Evolutionary conservation across 202 grass and related monocot genomes (phyloP), one percentile per base, ranked within the genome.

Genomic region (Tripidium arundinaceum): DNA sequence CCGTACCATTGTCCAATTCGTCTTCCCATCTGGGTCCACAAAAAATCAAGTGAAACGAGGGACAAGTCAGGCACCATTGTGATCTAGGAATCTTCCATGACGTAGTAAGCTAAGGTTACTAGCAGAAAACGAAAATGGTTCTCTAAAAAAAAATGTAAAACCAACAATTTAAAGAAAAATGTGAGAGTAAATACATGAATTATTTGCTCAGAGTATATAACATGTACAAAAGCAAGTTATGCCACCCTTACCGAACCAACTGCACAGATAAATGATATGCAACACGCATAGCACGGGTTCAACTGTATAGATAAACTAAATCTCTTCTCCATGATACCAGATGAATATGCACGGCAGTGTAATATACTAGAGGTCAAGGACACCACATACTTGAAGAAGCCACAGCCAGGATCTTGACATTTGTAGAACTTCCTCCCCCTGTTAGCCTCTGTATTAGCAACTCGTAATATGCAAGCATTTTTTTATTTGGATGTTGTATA

Each of bases 361-460:
- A 68, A 88, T 11, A 55, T 49, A 27, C 21, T 52, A 66, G 62
- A 10, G 37, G 49, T 47, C 36, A 12, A 47, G 61, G 74, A 57
- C 5, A 26, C 68, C 36, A 83, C 85, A 25, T 93, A 98, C 92
- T 68, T 70, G 65, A 98, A 98, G 77, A 93, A 98, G 71, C 77
- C 62, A 71, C 96, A 95, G 67, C 81, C 86, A 65, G 78, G 46
- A 70, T 90, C 68, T 86, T 74, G 88, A 41, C 96, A 98, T 81
- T 90, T 93, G 55, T 95, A 95, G 82, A 98, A 98, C 74, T 83
- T 93, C 79, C 96, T 94, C 33, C 95, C 95, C 66, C 88, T 84
- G 74, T 95, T 98, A 80, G 79, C 90, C 72, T 93, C 90, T 67
- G 92, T 98, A 81, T 93, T 93, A 66, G 96, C 92, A 34, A 78